Base-by-base conservation (phyloP, 345 rosid species). In the Raphanus sativus region DNA sequence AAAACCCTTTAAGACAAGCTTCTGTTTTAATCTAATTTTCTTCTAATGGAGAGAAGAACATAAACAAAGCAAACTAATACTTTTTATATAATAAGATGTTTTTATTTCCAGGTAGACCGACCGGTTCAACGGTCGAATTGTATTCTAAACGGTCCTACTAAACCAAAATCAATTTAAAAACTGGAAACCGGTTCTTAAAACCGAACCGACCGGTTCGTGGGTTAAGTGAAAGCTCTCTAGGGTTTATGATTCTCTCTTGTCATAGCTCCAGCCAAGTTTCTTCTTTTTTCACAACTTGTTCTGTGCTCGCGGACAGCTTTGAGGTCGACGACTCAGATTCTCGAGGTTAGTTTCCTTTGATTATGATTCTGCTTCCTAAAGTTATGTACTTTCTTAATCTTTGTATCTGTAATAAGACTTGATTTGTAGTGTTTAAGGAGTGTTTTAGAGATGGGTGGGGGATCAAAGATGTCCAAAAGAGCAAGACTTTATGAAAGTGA, bases 381-480 rank as follows among this genome's bases (percentile, higher is more conserved):
- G 65, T 59, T 55, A 0, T 24, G 7, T 58, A 10, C 29, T 58
- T 36, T 12, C 10, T 1, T 4, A 29, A 16, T 17, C 5, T 29
- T 6, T 54, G 63, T 15, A 33, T 69, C 40, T 60, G 28, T 68
- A 32, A 60, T 24, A 4, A n/a, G 67, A 29, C 45, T 75, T 54
- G 2, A n/a, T 32, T 80, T 38, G 71, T 21, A 69, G 67, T n/a
- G 2, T 10, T n/a, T n/a, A 55, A 24, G 7, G 75, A 64, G 80
- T 62, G 29, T 62, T n/a, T n/a, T n/a, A n/a, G n/a, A 55, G 65
- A 87, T 83, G 89, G 85, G 82, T 34, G 63, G 75, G 5, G 73
- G 85, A 61, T 69, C 85, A 2, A 87, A 83, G 81, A 74, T 52
- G 54, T 60, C 85, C 25, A 84, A 71, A 69, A 84, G 70, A 48